These are phyloP conservation scores for Alnus rubra DNA, from an alignment of 306 rosid species.

Conservation along the genomic window DNA sequence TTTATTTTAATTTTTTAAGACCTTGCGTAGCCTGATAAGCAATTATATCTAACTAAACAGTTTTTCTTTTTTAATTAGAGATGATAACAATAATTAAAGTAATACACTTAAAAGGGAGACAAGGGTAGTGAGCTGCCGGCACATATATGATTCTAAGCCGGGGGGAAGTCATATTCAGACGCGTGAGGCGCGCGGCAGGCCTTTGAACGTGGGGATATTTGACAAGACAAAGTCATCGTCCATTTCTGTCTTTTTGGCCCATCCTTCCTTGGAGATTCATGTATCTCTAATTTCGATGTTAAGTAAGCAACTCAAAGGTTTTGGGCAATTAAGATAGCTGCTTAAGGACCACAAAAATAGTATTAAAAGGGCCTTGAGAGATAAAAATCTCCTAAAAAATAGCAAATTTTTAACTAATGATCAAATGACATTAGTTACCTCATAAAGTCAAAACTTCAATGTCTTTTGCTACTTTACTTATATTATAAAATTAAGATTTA, in stretches of 20 bases:
- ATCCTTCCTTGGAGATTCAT: neutral
- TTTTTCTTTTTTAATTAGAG: neutral
- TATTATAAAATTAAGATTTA: too few relatives aligned
- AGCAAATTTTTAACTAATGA: too few relatives aligned
- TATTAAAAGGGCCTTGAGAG: too few relatives aligned
- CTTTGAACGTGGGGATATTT: slow-evolving; percentile 5
- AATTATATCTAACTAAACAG: neutral
- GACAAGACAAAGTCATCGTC: neutral
- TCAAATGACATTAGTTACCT: too few relatives aligned
- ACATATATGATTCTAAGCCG: neutral
- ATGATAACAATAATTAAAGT: neutral
- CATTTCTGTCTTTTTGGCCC: neutral
- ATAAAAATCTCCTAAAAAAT: too few relatives aligned
- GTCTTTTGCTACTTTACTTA: too few relatives aligned
- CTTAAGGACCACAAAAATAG: too few relatives aligned
- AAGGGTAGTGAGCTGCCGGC: neutral
- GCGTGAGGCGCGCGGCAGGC: slow-evolving; percentile 24
- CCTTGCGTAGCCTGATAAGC: neutral
- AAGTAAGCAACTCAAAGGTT: too few relatives aligned
- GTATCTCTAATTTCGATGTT: too few relatives aligned
- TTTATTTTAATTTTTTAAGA: neutral
- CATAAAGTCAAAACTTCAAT: too few relatives aligned
- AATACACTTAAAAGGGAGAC: neutral
- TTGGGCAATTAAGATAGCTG: too few relatives aligned
- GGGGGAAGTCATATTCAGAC: slow-evolving; percentile 24